Evolutionary conservation across 768 basidiomycete species (phyloP), one percentile per base, ranked within the genome.

Genomic region (Agaricus sinodeliciosus): DNA sequence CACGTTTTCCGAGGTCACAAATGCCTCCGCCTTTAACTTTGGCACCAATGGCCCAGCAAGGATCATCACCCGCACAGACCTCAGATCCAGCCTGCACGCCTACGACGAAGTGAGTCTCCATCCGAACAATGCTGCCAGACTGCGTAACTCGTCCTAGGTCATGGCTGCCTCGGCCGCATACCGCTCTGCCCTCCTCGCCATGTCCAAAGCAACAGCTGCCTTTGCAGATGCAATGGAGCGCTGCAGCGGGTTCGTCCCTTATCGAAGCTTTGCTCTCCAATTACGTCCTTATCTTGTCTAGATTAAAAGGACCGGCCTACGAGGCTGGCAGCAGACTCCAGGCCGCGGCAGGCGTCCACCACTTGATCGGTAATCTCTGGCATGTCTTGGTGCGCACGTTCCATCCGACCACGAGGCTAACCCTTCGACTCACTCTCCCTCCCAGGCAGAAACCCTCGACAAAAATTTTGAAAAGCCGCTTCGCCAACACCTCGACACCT

Each of bases 341-440:
- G 62, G 92, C 90, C 26, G 84, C 89, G 25, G 84, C 88, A 16
- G 94, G 94, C 4, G 70, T 97, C 41, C 91, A 95, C 66, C 89
- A 94, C 66, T 79, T 97, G 58, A 85, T 95, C 59, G 84, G 87
- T 46, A 95, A 94, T 65, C 90, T 94, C 59, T 93, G 90, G 80
- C 90, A 93, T 66, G 82, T 97, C 53, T 72, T 97, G 64, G 91
- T 92, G 56, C 15, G 43, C 50, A 42, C 55, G 84, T 75, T 43
- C 40, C 42, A 8, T 53, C 50, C 22, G 22, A 22, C 48, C 52
- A 35, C 35, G 15, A 50, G 37, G 26, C 35, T 54, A 35, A 19
- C 12, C 19, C 41, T 41, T 42, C 19, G 41, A 56, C 57, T 49
- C 22, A 26, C 26, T 28, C 26, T 8, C 26, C 57, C 53, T 49